These are phyloP conservation scores for Fraxinus xanthoxyloides DNA, from an alignment of 305 asterid species.

Conservation along the genomic window DNA sequence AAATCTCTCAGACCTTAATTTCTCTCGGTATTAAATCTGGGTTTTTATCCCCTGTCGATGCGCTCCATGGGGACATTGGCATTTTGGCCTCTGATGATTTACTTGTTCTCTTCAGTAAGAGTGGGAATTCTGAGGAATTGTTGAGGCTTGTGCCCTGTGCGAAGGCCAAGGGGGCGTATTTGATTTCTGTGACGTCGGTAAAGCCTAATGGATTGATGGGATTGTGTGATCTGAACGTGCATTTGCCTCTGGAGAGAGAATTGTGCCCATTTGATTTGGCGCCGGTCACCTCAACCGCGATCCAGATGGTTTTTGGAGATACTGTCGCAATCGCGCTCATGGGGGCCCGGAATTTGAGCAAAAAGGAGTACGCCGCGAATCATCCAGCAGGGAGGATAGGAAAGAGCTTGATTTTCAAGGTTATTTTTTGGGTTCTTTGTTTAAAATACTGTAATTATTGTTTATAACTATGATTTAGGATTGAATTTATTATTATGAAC, in stretches of 20 bases:
- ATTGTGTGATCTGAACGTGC: conserved; percentile 71
- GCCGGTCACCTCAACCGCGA: conserved; percentile 90
- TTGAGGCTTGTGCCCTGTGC: conserved; percentile 81
- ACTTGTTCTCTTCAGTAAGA: conserved; percentile 81
- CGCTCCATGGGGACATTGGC: conserved; percentile 95
- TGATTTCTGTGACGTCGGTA: conserved; percentile 80
- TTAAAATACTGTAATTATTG: neutral
- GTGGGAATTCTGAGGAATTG: conserved; percentile 89
- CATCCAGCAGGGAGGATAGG: conserved; percentile 96
- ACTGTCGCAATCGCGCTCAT: conserved; percentile 83
- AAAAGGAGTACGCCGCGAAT: conserved; percentile 79
- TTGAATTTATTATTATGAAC: neutral
- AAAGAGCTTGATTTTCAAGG: conserved; percentile 86
- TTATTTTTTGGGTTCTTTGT: conserved; percentile 4
- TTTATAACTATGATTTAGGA: neutral
- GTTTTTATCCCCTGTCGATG: conserved; percentile 78
- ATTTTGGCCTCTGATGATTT: conserved; percentile 55
- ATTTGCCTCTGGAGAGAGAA: conserved; percentile 83
- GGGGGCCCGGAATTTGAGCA: conserved; percentile 76
- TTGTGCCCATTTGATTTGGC: conserved; percentile 89
- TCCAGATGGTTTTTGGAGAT: conserved; percentile 96
- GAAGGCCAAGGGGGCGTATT: conserved; percentile 72
- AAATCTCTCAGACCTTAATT: conserved; percentile 77
- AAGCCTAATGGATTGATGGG: conserved; percentile 56
- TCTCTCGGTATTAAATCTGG: conserved; percentile 73